Conservation (phyloP, 352 stramenopile species). For the Globisporangium lucens region DNA sequence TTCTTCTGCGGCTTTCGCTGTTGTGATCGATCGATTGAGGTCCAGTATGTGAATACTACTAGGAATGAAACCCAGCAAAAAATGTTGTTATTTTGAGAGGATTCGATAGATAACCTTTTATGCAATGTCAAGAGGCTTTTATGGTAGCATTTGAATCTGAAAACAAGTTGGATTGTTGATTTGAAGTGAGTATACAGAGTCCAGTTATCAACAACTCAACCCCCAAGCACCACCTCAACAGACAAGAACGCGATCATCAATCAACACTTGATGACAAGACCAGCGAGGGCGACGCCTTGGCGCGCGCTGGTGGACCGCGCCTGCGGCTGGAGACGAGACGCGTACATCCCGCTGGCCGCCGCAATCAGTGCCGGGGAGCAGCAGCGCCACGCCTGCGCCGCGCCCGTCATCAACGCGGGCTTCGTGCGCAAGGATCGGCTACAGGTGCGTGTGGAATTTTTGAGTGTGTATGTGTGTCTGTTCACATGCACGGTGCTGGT, state of each 20-base stretch:
- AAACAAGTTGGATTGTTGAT: too few relatives aligned
- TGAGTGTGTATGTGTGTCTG: too few relatives aligned
- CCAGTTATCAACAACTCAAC: too few relatives aligned
- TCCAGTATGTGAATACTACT: background rate
- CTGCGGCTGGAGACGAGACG: constrained; percentile 38
- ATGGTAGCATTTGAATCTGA: too few relatives aligned
- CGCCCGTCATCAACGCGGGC: constrained; percentile 18
- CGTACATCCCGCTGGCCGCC: constrained; percentile 52
- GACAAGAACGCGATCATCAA: background rate
- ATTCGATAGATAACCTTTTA: too few relatives aligned
- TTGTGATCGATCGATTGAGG: background rate
- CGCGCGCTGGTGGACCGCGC: constrained; percentile 34
- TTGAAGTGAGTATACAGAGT: too few relatives aligned
- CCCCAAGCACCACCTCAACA: background rate
- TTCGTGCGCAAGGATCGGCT: constrained; percentile 32
- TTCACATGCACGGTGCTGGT: background rate
- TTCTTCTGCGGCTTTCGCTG: background rate
- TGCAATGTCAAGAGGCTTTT: too few relatives aligned
- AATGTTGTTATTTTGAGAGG: too few relatives aligned
- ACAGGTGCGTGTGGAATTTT: constrained; percentile 20
- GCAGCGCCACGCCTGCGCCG: background rate
- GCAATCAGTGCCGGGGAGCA: constrained; percentile 35
- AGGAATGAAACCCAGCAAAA: too few relatives aligned
- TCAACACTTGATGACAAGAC: constrained; percentile 17
- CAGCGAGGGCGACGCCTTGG: background rate